Percentiles rank a stretch among this genome's conserved stretches.
Conservation (phyloP, 106 monocot genomes). For the Apostasia ramifera region DNA sequence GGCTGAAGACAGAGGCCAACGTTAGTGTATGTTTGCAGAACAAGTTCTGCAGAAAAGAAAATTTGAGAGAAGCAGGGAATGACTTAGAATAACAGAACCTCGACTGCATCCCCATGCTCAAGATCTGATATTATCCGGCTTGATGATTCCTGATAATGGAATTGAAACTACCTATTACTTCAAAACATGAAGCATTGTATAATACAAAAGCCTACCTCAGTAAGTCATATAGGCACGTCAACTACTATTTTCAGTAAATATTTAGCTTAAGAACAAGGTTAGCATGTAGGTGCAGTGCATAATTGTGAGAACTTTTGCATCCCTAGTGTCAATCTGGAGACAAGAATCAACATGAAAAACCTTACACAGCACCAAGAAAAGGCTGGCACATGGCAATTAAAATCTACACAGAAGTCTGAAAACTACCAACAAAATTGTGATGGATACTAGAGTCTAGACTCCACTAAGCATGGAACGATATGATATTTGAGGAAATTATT, state of each 20-base stretch:
- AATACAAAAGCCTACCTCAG: background rate
- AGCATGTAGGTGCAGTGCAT: too few relatives aligned
- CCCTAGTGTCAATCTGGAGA: too few relatives aligned
- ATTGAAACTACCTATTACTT: background rate
- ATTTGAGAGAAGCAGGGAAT: background rate
- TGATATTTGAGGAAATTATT: background rate
- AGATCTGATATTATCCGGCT: constrained; percentile 43
- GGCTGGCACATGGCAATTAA: too few relatives aligned
- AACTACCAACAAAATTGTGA: too few relatives aligned
- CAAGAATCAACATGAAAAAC: too few relatives aligned
- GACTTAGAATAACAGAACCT: constrained; percentile 25
- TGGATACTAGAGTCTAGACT: too few relatives aligned
- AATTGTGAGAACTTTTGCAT: too few relatives aligned
- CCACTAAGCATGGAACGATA: too few relatives aligned
- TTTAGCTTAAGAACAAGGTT: background rate
- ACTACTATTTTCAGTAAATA: background rate
- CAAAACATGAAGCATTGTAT: background rate
- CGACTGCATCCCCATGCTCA: constrained; percentile 71
- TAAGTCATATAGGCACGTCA: background rate
- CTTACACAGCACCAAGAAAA: too few relatives aligned
- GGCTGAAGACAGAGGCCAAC: constrained; percentile 34
- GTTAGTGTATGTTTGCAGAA: constrained; percentile 10
- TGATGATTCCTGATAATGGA: constrained; percentile 31
- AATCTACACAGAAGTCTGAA: too few relatives aligned
- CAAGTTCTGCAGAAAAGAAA: background rate